Evolutionary conservation across 2,329 filamentous ascomycete genomes (phyloP).

Genomic region (Curvularia sp.): DNA sequence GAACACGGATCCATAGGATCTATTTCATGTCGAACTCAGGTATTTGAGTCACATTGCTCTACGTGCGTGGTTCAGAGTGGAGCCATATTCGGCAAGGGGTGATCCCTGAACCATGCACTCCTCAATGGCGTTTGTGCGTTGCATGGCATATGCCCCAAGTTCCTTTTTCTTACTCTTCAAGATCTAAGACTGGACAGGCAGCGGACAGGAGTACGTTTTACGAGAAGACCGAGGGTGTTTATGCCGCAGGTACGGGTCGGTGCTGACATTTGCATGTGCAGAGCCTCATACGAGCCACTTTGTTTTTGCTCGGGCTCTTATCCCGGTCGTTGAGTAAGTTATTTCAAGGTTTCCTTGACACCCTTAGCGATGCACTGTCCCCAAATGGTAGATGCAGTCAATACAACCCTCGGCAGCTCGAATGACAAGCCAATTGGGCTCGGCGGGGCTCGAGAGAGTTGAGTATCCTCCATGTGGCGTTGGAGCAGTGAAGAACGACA

Average conservation of each 20-base stretch:
- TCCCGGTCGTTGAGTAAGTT: background rate
- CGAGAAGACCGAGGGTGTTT: background rate
- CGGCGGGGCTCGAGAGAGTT: background rate
- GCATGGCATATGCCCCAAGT: slow-evolving; percentile 5
- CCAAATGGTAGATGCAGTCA: background rate
- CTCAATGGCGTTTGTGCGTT: slow-evolving; percentile 2
- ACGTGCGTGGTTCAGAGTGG: background rate
- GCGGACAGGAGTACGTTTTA: background rate
- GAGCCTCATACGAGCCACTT: background rate
- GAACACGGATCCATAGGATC: background rate
- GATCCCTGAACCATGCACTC: background rate
- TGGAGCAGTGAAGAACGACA: background rate
- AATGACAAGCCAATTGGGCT: background rate
- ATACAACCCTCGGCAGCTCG: background rate
- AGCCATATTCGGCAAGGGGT: background rate
- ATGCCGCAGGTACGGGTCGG: background rate
- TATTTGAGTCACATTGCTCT: slow-evolving; percentile 4
- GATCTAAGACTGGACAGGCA: background rate
- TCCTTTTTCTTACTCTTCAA: background rate
- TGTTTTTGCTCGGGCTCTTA: background rate
- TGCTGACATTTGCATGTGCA: background rate
- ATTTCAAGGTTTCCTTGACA: background rate
- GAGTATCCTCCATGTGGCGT: background rate
- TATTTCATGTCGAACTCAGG: slow-evolving; percentile 12
- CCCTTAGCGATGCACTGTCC: background rate